Evolutionary conservation across 1,284 basidiomycete species (phyloP), one percentile per base, ranked within the genome.

Genomic region (Salmacisia buchloeana): DNA sequence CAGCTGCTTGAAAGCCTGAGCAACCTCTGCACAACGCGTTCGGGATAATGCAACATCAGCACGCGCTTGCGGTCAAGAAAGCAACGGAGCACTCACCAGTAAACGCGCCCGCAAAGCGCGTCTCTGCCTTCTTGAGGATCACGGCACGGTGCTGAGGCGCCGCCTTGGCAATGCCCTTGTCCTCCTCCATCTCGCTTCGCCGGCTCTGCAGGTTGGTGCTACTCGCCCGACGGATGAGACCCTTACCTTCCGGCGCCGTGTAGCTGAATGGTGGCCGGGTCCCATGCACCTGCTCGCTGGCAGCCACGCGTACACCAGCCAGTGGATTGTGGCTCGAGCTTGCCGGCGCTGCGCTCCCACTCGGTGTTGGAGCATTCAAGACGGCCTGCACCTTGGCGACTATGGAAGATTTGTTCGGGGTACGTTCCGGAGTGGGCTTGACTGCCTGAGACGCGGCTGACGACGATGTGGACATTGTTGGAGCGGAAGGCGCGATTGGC

Each of bases 1-100:
- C 46, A 74, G 66, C 60, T 74, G 72, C 15, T 71, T 71, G 67
- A 76, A 76, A 2, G 74, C 71, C 4, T 39, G 38, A 0, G 71
- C 69, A 2, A 75, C 65, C 58, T 76, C 72, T 58, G 56, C n/a
- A 31, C 18, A n/a, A 61, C 13, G 10, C 36, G 27, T n/a, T 13
- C 25, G 13, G 15, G 4, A 13, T 23, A 38, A 35, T 41, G 4
- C 43, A 33, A 43, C 21, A 7, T 12, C 41, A 15, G 10, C 15
- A 18, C 23, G 18, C 21, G 34, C 34, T 35, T 13, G 15, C 25
- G 18, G 18, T n/a, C 15, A 29, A 56, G 15, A 27, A 56, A 18
- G 36, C 18, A 43, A 15, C 18, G 3, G 23, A 43, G n/a, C 5
- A 57, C 61, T 57, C 35, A 62, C 61, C 62, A 35, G 60, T 63